Evolutionary conservation across 371 early-diverging fungal genomes (phyloP), one percentile per base, ranked within the genome.

Genomic region (Capillidium heterosporum): DNA sequence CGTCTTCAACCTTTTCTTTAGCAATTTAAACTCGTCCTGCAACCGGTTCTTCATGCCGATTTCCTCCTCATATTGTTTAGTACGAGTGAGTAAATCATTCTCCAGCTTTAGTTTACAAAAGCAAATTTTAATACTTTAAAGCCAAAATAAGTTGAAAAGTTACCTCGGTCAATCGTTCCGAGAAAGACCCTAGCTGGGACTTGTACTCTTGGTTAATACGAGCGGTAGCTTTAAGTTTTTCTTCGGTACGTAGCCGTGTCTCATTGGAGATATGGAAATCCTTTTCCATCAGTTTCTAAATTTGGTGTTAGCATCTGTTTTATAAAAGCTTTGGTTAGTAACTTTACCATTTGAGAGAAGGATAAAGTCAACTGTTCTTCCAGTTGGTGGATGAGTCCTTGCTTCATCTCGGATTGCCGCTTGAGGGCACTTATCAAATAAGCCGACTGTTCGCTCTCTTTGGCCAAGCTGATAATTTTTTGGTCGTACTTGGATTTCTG

Each of bases 211-310:
- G 19, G 19, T 23, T 50, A 32, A 31, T 17, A 15, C 51, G 51
- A 10, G 27, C 21, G 8, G 31, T 75, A 60, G 32, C 73, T 70
- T 57, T 71, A 65, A 56, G 74, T 75, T 26, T 72, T 72, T 51
- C 73, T 74, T 49, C 72, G 71, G 11, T 74, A 71, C 21, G 70
- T 70, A 57, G 72, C 65, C 0, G 62, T 58, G 31, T 65, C 32
- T 53, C 62, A 64, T 2, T 61, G 53, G 3, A 59, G 49, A 11
- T 58, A 50, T 40, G 58, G 52, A 21, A 61, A 57, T 11, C 60
- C 52, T 29, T 23, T 32, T 50, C 72, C 72, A 7, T 66, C 57
- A 13, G 68, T 58, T 61, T 80, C 67, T 47, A 73, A 65, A 54
- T 61, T 60, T 56, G 65, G 47, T 59, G 78, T 69, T n/a, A n/a